These are phyloP conservation scores for Cadophora sp. DNA, from an alignment of 2,329 filamentous ascomycete species.

Conservation along the genomic window DNA sequence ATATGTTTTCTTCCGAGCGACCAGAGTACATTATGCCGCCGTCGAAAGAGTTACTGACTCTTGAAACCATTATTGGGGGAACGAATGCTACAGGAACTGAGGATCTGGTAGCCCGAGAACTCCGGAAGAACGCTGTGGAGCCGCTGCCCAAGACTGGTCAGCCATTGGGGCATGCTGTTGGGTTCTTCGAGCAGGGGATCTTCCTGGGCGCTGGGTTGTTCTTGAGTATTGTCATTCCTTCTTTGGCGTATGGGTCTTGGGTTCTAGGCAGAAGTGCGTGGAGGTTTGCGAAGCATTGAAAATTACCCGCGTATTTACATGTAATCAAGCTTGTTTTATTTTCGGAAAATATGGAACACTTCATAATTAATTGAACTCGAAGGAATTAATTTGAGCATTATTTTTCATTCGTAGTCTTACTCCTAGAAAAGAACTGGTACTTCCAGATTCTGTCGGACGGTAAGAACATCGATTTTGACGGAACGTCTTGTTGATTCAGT, in stretches of 20 bases:
- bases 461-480: no score
- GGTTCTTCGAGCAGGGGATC: slow-evolving; percentile 58
- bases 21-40: slow-evolving; percentile 50
- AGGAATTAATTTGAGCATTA: no score
- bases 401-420: no score
- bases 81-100: background rate
- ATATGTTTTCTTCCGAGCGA: slow-evolving; percentile 53
- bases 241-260: slow-evolving; percentile 9
- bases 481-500: no score
- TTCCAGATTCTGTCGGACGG: no score
- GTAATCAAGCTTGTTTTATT: background rate
- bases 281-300: slow-evolving; percentile 14
- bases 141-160: slow-evolving; percentile 47
- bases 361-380: no score
- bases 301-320: background rate
- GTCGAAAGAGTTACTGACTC: slow-evolving; percentile 4
- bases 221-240: slow-evolving; percentile 5
- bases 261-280: slow-evolving; percentile 6
- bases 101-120: background rate
- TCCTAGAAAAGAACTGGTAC: slow-evolving; percentile 23
- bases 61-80: background rate
- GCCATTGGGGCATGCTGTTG: slow-evolving; percentile 46
- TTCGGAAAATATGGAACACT: background rate
- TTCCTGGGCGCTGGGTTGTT: slow-evolving; percentile 45
- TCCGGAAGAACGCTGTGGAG: slow-evolving; percentile 37